Conservation (phyloP, 345 rosid genomes). For the Xanthoceras sorbifolium region DNA sequence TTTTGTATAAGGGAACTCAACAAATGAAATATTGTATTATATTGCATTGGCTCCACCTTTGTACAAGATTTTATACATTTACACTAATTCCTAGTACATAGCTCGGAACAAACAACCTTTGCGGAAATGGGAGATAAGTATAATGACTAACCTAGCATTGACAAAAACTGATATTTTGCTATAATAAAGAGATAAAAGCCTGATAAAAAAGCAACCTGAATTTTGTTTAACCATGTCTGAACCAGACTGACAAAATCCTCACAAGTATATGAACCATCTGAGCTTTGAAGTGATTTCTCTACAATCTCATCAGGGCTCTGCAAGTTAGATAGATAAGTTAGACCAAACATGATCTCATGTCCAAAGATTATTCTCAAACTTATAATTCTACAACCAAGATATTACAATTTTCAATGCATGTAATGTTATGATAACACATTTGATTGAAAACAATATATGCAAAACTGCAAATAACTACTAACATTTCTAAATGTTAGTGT, state of each 20-base stretch:
- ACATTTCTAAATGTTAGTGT: slow-evolving; percentile 1
- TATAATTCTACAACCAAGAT: slow-evolving; percentile 2
- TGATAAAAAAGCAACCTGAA: slow-evolving; percentile 53
- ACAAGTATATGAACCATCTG: slow-evolving; percentile 66
- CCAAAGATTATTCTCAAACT: not conserved
- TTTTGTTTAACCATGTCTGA: slow-evolving; percentile 74
- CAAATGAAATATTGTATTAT: not conserved
- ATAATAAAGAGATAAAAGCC: slow-evolving; percentile 1
- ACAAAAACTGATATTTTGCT: not conserved
- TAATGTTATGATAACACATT: slow-evolving; percentile 2
- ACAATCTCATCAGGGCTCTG: slow-evolving; percentile 89
- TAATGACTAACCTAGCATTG: not conserved
- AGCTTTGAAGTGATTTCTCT: slow-evolving; percentile 58
- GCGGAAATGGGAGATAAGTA: not conserved
- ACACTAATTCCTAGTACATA: not conserved
- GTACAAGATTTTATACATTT: not conserved
- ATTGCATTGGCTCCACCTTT: not conserved
- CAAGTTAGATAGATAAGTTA: slow-evolving; percentile 30
- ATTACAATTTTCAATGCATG: not conserved
- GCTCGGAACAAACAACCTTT: not conserved
- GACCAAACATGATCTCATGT: slow-evolving; percentile 6
- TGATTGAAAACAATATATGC: not conserved
- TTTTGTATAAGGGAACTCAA: not conserved
- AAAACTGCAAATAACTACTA: not conserved
- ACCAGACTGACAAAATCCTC: slow-evolving; percentile 85